phyloP scores from a whole-genome alignment of 2,329 filamentous ascomycete species.

The Fusarium drepaniforme region DNA sequence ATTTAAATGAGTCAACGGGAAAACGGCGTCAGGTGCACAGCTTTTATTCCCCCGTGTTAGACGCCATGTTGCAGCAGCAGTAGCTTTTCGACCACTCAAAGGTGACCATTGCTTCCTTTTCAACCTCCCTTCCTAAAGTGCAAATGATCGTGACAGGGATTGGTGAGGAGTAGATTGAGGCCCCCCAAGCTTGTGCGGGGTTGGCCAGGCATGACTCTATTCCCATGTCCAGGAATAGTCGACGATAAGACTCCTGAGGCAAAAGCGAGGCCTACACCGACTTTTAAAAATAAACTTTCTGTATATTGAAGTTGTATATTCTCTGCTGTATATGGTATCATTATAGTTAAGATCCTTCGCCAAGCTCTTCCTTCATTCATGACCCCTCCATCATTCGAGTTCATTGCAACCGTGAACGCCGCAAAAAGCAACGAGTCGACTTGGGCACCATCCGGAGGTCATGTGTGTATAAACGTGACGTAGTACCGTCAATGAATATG shows the following conservation, averaged over 20 bases:
- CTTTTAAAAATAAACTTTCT: not conserved
- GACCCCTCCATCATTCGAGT: not conserved
- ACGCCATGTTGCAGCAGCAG: not conserved
- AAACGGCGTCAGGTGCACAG: not conserved
- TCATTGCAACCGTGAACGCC: not conserved
- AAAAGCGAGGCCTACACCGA: not conserved
- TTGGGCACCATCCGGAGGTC: not conserved
- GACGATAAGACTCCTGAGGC: not conserved
- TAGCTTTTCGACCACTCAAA: not conserved
- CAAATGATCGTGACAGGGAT: not conserved
- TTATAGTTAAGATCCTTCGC: not conserved
- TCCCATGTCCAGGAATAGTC: not conserved
- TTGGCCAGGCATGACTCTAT: not conserved
- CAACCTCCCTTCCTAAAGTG: not conserved
- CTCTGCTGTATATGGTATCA: not conserved
- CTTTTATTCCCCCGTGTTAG: not conserved
- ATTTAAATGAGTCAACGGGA: not conserved
- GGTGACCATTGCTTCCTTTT: not conserved
- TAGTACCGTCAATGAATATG: not conserved
- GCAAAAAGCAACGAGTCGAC: not conserved
- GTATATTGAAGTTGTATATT: not conserved
- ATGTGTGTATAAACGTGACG: not conserved
- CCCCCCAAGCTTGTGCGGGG: not conserved
- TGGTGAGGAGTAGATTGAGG: not conserved
- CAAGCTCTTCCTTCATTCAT: not conserved